Percentiles rank a stretch among this genome's conserved stretches.
These are phyloP conservation scores for Myriosclerotinia duriaeana DNA, from an alignment of 2,329 filamentous ascomycete species.

Conservation along the genomic window DNA sequence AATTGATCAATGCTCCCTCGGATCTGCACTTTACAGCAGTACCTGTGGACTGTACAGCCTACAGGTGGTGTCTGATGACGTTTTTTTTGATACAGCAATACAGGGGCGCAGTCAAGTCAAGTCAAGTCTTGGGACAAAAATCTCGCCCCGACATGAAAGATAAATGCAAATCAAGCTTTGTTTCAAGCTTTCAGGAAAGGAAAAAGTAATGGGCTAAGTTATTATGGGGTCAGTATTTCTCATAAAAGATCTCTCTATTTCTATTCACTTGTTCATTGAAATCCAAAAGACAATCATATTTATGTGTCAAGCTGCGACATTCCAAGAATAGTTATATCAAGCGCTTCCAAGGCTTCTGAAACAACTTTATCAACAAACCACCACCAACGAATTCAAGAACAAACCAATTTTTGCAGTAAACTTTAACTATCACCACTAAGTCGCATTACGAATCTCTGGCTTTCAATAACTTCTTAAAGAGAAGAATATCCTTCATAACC, in stretches of 20 bases:
- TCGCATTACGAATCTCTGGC: neutral
- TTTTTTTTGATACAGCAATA: slow-evolving; percentile 11
- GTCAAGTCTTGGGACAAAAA: slow-evolving; percentile 17
- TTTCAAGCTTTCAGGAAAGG: neutral
- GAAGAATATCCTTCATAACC: neutral
- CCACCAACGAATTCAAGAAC: slow-evolving; percentile 20
- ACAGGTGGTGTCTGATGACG: slow-evolving; percentile 21
- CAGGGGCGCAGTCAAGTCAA: slow-evolving; percentile 20
- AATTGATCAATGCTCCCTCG: too few relatives aligned
- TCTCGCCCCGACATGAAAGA: slow-evolving; percentile 16
- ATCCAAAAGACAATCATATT: slow-evolving; percentile 23
- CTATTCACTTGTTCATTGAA: slow-evolving; percentile 11
- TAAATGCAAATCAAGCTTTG: slow-evolving; percentile 23
- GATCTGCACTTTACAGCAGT: neutral
- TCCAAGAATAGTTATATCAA: slow-evolving; percentile 22
- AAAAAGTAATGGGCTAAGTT: neutral
- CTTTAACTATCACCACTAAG: neutral
- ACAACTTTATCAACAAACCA: slow-evolving; percentile 8
- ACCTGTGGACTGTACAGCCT: too few relatives aligned
- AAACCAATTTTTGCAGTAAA: slow-evolving; percentile 3
- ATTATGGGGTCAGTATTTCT: neutral
- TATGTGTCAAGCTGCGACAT: slow-evolving; percentile 9
- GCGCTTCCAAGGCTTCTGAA: slow-evolving; percentile 26
- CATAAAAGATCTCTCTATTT: neutral
- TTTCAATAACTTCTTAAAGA: slow-evolving; percentile 2